Conservation (phyloP, 805 yeast species). For the Millerozyma acaciae region DNA sequence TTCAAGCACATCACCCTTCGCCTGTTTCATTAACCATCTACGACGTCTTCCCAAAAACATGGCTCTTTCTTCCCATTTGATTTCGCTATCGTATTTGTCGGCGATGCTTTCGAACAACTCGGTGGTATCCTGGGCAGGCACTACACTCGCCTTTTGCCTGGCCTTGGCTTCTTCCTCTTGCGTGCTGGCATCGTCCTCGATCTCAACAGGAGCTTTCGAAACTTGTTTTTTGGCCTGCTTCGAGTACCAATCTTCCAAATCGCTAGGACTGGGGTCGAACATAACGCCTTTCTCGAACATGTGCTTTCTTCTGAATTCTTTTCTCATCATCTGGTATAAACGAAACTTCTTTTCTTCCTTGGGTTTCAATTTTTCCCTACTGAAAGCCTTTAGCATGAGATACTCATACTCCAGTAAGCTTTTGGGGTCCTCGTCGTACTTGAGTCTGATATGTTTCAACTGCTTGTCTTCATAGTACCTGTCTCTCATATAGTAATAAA, state of each 20-base stretch:
- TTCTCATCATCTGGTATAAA: constrained; percentile 54
- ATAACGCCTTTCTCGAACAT: constrained; percentile 27
- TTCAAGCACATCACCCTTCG: constrained; percentile 86
- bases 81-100: constrained; percentile 71
- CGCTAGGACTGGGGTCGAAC: constrained; percentile 41
- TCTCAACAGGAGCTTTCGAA: constrained; percentile 23
- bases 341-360: constrained; percentile 58
- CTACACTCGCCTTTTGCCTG: constrained; percentile 41
- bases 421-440: constrained; percentile 33
- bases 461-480: constrained; percentile 63
- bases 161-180: constrained; percentile 24
- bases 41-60: constrained; percentile 61
- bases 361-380: constrained; percentile 56
- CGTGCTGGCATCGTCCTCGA: constrained; percentile 10
- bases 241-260: constrained; percentile 39
- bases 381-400: constrained; percentile 56
- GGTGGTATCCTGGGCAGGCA: constrained; percentile 78
- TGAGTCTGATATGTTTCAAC: constrained; percentile 38
- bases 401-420: constrained; percentile 59
- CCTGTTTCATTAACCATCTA: constrained; percentile 73
- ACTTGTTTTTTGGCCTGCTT: constrained; percentile 25
- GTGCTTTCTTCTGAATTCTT: constrained; percentile 39
- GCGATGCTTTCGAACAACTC: constrained; percentile 76
- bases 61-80: constrained; percentile 68
- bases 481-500: constrained; percentile 63